Evolutionary conservation across 2,329 filamentous ascomycete genomes (phyloP), one percentile per base, ranked within the genome.

Genomic region (Cladophialophora immunda): DNA sequence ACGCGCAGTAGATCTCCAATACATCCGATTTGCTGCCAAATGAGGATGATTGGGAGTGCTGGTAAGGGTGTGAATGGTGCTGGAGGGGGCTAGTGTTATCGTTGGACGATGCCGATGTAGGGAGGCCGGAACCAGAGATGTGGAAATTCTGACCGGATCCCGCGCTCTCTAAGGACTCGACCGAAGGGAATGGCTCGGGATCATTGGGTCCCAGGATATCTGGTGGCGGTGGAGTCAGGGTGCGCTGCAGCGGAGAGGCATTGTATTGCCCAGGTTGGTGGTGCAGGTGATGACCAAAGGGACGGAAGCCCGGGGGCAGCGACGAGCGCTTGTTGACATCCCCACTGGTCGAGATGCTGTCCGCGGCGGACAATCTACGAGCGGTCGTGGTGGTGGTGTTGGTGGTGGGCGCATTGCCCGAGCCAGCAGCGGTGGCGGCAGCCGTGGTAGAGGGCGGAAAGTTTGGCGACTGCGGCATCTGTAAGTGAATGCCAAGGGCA

Each of bases 1-100:
- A 92, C 22, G 94, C 92, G 77, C 94, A 98, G 77, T 97, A 97
- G 50, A 98, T 97, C 76, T 97, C 92, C 2, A 94, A 90, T 69
- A 85, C 85, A 55, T 73, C 72, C 11, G 82, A 80, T 64, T 76
- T 79, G 63, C 73, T 79, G 67, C 78, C 78, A 69, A 78, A 80
- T 7, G 79, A 78, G 0, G 80, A 77, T 61, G 93, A 91, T 7
- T 90, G 89, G 19, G 87, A 87, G 53, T 72, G 71, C 53, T 73
- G 69, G 68, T 73, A 70, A 25, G 69, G 72, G 58, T 74, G 73
- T 50, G 76, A 77, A 62, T 80, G 71, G 47, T 69, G 70, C 60
- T 75, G 73, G 27, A 80, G 74, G 11, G 88, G 87, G 74, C 87
- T 87, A 70, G 87, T 87, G 72, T 89, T 85, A 17, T 85, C 91